phyloP scores from a whole-genome alignment of 2,329 filamentous ascomycete species.

The Xylariaceae sp. region DNA sequence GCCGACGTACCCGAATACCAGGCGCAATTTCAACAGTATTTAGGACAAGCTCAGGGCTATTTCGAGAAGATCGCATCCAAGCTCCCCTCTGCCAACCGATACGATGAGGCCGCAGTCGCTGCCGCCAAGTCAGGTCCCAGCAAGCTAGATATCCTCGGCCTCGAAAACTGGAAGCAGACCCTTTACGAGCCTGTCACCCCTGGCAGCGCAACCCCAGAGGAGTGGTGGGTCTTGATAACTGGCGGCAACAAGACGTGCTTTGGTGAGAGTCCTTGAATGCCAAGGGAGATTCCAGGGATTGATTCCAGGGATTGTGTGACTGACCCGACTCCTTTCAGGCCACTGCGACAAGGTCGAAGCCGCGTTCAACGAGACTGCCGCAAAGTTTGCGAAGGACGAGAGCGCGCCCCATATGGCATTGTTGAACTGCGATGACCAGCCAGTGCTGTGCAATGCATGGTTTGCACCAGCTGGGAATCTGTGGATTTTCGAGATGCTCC shows the following conservation, averaged over 20 bases:
- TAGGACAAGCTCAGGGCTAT: conserved; percentile 54
- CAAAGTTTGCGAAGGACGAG: conserved; percentile 55
- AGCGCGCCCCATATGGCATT: conserved; percentile 61
- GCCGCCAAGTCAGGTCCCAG: conserved; percentile 46
- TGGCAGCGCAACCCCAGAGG: conserved; percentile 57
- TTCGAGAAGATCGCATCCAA: conserved; percentile 47
- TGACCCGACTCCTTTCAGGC: conserved; percentile 37
- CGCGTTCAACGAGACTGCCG: conserved; percentile 62
- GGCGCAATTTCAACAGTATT: conserved; percentile 58
- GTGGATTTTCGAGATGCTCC: conserved; percentile 63
- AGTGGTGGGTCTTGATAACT: conserved; percentile 71
- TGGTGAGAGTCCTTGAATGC: conserved; percentile 41
- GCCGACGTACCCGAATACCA: conserved; percentile 53
- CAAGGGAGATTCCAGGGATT: neutral
- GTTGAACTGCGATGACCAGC: conserved; percentile 69
- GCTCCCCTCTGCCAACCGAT: conserved; percentile 43
- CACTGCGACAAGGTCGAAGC: conserved; percentile 59
- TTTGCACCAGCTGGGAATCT: conserved; percentile 58
- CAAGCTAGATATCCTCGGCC: conserved; percentile 53
- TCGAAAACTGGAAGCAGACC: conserved; percentile 66
- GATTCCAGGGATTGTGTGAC: neutral
- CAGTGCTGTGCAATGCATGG: conserved; percentile 71
- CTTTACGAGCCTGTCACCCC: conserved; percentile 57
- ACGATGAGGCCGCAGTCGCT: conserved; percentile 39
- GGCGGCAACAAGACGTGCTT: conserved; percentile 76